phyloP scores from a whole-genome alignment of 805 yeast genomes.

The Cyberlindnera galapagoensis region DNA sequence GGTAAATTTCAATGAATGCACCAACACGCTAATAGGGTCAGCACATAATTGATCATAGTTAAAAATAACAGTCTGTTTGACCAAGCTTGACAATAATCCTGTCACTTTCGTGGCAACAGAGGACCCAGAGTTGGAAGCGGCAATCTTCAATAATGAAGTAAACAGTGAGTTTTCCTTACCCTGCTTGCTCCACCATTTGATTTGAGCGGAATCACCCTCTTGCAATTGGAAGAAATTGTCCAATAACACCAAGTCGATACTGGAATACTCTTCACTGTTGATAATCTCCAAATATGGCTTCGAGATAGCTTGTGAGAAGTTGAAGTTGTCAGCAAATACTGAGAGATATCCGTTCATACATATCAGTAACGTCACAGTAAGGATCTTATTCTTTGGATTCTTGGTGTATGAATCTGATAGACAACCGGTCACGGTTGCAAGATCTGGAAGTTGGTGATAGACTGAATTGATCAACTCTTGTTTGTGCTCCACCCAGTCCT shows the following conservation, averaged over 20 bases:
- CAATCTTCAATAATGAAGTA: conserved; percentile 55
- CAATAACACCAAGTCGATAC: conserved; percentile 51
- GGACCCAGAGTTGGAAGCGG: conserved; percentile 30
- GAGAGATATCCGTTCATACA: conserved; percentile 35
- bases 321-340: conserved; percentile 30
- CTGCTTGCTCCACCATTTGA: conserved; percentile 75
- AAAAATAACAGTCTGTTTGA: conserved; percentile 49
- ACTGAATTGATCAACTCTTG: conserved; percentile 30
- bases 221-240: conserved; percentile 59
- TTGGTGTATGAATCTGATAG: conserved; percentile 35
- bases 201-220: conserved; percentile 42
- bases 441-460: conserved; percentile 41
- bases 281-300: conserved; percentile 31
- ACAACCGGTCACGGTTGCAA: conserved; percentile 35
- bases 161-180: conserved; percentile 52
- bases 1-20: conserved; percentile 38
- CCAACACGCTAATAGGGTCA: conserved; percentile 50
- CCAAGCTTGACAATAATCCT: conserved; percentile 39
- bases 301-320: conserved; percentile 25
- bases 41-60: conserved; percentile 35
- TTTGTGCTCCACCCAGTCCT: conserved; percentile 35
- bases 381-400: conserved; percentile 34
- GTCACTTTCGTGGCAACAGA: conserved; percentile 36
- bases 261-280: conserved; percentile 31
- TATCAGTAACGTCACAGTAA: conserved; percentile 41